Evolutionary conservation across 352 stramenopile species (phyloP).

Genomic region (Pythium biforme): DNA sequence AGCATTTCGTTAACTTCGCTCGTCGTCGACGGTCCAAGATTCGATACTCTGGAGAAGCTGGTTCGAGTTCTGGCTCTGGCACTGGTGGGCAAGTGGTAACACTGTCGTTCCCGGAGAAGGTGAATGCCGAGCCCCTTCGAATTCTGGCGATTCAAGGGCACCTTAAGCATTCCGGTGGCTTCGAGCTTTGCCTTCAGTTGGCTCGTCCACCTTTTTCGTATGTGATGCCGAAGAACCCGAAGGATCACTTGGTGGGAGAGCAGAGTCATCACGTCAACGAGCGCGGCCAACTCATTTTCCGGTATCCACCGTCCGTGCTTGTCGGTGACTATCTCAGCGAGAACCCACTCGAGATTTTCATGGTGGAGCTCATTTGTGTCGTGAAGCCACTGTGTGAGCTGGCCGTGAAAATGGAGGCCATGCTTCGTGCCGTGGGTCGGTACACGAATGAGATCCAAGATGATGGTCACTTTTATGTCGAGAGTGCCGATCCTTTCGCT

Average conservation of each 20-base stretch:
- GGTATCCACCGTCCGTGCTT: conserved; percentile 67
- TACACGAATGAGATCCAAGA: conserved; percentile 78
- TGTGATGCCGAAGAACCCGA: conserved; percentile 56
- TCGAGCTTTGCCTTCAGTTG: conserved; percentile 77
- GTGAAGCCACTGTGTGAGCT: conserved; percentile 85
- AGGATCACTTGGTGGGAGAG: conserved; percentile 58
- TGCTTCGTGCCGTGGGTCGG: conserved; percentile 52
- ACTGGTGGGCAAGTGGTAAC: conserved; percentile 84
- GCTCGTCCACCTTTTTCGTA: conserved; percentile 65
- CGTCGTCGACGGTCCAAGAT: conserved; percentile 78
- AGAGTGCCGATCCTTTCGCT: conserved; percentile 80
- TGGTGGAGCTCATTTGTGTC: conserved; percentile 85
- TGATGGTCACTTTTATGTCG: conserved; percentile 80
- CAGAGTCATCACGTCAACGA: conserved; percentile 72
- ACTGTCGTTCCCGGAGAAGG: conserved; percentile 83
- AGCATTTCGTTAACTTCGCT: conserved; percentile 88
- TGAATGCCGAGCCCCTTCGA: conserved; percentile 77
- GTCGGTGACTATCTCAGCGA: conserved; percentile 74
- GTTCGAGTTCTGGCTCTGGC: conserved; percentile 42
- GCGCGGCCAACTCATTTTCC: conserved; percentile 76
- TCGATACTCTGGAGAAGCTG: conserved; percentile 79
- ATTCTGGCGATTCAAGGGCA: conserved; percentile 81
- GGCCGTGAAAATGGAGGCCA: conserved; percentile 77
- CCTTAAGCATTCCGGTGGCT: conserved; percentile 70
- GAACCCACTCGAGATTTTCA: conserved; percentile 84